phyloP scores from a whole-genome alignment of 2,329 filamentous ascomycete species.

The Pseudogymnoascus sp. region DNA sequence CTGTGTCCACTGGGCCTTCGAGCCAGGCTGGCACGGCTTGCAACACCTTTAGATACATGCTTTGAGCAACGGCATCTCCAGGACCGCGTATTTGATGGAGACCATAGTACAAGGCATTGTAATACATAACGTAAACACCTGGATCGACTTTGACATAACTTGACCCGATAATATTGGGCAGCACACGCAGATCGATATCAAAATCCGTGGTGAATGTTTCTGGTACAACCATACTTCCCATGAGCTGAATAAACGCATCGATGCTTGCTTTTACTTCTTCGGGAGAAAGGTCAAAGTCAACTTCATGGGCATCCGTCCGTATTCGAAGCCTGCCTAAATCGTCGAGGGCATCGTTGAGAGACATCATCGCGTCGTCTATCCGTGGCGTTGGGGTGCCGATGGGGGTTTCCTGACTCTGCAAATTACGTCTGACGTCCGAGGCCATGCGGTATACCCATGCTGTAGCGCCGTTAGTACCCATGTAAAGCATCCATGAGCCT shows the following conservation, averaged over 20 bases:
- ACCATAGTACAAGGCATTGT: constrained; percentile 1
- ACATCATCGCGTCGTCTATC: background rate
- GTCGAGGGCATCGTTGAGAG: background rate
- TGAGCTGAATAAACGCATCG: background rate
- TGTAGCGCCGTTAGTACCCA: background rate
- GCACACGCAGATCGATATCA: background rate
- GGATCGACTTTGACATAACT: background rate
- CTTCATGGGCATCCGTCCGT: background rate
- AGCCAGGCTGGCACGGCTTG: background rate
- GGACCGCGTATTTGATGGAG: constrained; percentile 1
- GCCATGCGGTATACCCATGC: constrained; percentile 6
- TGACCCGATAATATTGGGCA: background rate
- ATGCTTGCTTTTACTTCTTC: background rate
- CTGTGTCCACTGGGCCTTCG: background rate
- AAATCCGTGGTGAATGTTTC: background rate
- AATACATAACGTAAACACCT: constrained; percentile 1
- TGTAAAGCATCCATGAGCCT: background rate
- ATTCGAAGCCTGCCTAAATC: constrained; percentile 6
- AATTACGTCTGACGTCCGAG: constrained; percentile 4
- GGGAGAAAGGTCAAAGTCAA: background rate
- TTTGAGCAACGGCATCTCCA: background rate
- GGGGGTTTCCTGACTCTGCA: constrained; percentile 3
- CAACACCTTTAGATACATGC: background rate
- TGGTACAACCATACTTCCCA: background rate
- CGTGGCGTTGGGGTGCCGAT: background rate